Percentiles rank a stretch among this genome's conserved stretches.
Evolutionary conservation across 2,329 filamentous ascomycete genomes (phyloP).

Genomic region (Penicillium vulpinum): DNA sequence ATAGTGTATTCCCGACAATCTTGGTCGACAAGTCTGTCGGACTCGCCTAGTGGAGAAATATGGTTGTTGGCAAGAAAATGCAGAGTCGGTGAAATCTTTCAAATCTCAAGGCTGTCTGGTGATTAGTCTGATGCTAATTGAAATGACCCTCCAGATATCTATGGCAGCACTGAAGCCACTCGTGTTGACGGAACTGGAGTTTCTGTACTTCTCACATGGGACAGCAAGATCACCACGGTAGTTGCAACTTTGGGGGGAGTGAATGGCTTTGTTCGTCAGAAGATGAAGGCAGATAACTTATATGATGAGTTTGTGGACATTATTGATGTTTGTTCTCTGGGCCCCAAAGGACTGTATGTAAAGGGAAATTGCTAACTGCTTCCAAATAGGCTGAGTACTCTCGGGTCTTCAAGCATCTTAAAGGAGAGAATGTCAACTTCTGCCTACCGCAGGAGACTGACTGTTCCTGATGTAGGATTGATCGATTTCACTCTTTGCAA

Average conservation of each 20-base stretch:
- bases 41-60: conserved; percentile 48
- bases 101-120: not conserved
- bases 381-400: conserved; percentile 9
- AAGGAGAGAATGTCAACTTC: conserved; percentile 13
- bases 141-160: conserved; percentile 23
- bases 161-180: conserved; percentile 46
- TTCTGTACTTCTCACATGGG: conserved; percentile 47
- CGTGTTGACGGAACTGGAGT: conserved; percentile 42
- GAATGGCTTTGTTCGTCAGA: conserved; percentile 39
- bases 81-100: conserved; percentile 35
- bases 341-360: no score
- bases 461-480: conserved; percentile 9
- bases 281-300: conserved; percentile 41
- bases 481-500: not conserved
- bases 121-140: not conserved
- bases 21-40: conserved; percentile 43
- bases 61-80: conserved; percentile 47
- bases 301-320: conserved; percentile 38
- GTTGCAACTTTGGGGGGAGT: conserved; percentile 44
- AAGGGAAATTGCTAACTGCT: not conserved
- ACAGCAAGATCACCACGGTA: conserved; percentile 48
- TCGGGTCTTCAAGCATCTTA: conserved; percentile 11
- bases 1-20: conserved; percentile 42
- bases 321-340: not conserved
- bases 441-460: conserved; percentile 9